A percentile compares a stretch with the other conserved stretches of the same genome.
phyloP scores from a whole-genome alignment of 805 yeast genomes.

The Barnettozyma wickerhamii region DNA sequence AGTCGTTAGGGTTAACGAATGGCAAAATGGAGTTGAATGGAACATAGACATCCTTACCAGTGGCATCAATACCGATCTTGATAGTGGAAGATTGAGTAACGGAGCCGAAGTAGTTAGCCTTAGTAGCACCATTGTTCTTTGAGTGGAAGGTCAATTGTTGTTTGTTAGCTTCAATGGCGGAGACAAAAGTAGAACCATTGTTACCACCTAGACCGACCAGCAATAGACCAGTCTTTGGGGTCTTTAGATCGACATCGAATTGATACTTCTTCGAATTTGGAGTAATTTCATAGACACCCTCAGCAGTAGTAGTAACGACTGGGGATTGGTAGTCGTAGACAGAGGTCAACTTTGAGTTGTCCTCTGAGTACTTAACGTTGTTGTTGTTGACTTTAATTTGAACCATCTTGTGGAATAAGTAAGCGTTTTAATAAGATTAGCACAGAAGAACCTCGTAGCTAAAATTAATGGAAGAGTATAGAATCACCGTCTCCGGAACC shows the following conservation, averaged over 20 bases:
- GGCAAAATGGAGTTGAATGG: conserved; percentile 91
- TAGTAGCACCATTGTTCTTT: conserved; percentile 62
- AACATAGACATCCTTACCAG: conserved; percentile 84
- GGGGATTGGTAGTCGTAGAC: conserved; percentile 67
- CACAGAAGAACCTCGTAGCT: neutral
- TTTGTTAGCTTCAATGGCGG: conserved; percentile 82
- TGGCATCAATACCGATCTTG: conserved; percentile 77
- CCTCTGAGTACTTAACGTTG: conserved; percentile 45
- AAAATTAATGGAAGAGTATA: conserved; percentile 17
- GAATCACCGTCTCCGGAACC: conserved; percentile 22
- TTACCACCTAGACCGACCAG: conserved; percentile 96
- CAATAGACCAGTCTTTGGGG: conserved; percentile 84
- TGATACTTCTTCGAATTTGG: conserved; percentile 73
- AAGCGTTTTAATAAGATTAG: conserved; percentile 8
- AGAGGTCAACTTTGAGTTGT: conserved; percentile 43
- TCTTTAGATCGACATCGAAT: conserved; percentile 77
- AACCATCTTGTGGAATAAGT: conserved; percentile 21
- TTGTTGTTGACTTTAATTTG: conserved; percentile 47
- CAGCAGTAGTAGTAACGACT: conserved; percentile 46
- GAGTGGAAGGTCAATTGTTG: conserved; percentile 73
- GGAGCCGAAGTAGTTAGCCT: conserved; percentile 83
- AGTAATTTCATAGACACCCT: conserved; percentile 54
- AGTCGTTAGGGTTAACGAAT: conserved; percentile 84
- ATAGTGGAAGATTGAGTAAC: conserved; percentile 91
- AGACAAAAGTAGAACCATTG: conserved; percentile 89